Percentiles rank a stretch among this genome's conserved stretches.
Conservation (phyloP, 352 stramenopile species). For the Ophiocytium majus region DNA sequence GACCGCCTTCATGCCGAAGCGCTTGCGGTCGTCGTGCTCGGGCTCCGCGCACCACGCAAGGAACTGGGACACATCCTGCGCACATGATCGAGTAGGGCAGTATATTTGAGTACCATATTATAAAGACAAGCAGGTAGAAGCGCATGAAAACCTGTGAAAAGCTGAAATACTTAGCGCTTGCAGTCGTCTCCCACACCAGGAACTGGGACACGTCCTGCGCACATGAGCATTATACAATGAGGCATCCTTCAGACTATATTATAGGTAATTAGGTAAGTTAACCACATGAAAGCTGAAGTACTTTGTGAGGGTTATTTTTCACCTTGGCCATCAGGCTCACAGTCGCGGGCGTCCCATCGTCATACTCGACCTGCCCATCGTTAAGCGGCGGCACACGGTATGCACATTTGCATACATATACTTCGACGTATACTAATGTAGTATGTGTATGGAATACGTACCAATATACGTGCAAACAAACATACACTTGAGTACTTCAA, state of each 20-base stretch:
- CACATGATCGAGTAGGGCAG: too few species aligned
- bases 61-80: conserved; percentile 87
- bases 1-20: conserved; percentile 89
- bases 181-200: conserved; percentile 92
- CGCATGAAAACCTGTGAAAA: conserved; percentile 85
- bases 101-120: too few species aligned
- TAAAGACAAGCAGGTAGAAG: too few species aligned
- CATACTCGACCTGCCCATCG: conserved; percentile 95
- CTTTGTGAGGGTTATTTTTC: conserved; percentile 77
- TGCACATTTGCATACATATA: too few species aligned
- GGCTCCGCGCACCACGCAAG: conserved; percentile 93
- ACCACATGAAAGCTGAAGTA: conserved; percentile 87
- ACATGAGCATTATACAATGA: too few species aligned
- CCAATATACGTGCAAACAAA: too few species aligned
- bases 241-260: too few species aligned
- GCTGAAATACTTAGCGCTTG: conserved; percentile 95
- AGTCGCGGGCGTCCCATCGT: conserved; percentile 92
- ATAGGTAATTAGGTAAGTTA: too few species aligned
- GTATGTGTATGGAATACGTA: too few species aligned
- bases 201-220: conserved; percentile 88
- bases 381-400: conserved; percentile 88
- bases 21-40: conserved; percentile 96
- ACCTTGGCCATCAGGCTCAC: conserved; percentile 93
- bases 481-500: too few species aligned
- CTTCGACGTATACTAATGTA: too few species aligned